Evolutionary conservation across 2,329 filamentous ascomycete genomes (phyloP), one percentile per base, ranked within the genome.

Genomic region (Aspergillus tanneri): DNA sequence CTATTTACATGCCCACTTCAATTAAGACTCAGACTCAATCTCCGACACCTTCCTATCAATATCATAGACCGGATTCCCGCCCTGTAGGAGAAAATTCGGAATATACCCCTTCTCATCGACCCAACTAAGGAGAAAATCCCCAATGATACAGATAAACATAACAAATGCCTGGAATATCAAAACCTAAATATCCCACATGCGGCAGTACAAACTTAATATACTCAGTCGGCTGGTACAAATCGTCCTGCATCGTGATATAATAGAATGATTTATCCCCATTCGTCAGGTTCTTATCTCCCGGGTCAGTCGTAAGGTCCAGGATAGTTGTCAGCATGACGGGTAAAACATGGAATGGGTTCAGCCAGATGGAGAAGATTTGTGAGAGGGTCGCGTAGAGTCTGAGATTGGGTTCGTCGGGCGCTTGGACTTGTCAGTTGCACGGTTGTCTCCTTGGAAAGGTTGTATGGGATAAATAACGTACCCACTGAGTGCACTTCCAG

Each of bases 211-310:
- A 93, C 58, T 85, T 85, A 52, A 92, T 73, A 53, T 85, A 85
- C 57, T 95, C 86, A 40, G 83, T 85, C 1, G 83, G 76, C 60
- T 92, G 88, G 62, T 95, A 95, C 6, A 91, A 71, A 63, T 96
- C 90, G 56, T 95, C 84, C 65, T 96, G 90, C 14, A 77, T 79
- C 5, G 76, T 68, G 54, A 95, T 91, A 64, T 85, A 87, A 71
- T 90, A 93, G 49, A 77, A 78, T 18, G 60, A 69, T 28, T 60
- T 52, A 8, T 61, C 55, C 5, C 49, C 57, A 30, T 62, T 55
- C 11, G 32, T 50, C 34, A 24, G 54, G 43, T n/a, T 49, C 48
- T 12, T 53, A 41, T 42, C 14, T 23, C 28, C 10, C 24, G 74
- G 65, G 23, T 75, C 68, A 12, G 77, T 76, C 2, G 75, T 74